Base-by-base conservation (phyloP, 2,329 filamentous ascomycete genomes). In the Aspergillus tanneri region DNA sequence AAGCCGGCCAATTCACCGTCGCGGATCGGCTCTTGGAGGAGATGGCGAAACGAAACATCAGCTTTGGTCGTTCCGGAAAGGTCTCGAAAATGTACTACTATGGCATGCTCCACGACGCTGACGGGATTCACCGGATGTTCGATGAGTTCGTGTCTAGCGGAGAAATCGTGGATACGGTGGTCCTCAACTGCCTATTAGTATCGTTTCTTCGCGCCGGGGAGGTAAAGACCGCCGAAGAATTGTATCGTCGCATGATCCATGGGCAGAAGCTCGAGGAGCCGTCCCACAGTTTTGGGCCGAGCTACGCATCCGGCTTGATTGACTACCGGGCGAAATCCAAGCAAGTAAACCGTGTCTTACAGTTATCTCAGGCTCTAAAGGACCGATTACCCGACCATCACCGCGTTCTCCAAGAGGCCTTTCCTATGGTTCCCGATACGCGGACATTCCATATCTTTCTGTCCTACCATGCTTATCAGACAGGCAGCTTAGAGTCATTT, bases 21-120 rank as follows among this genome's bases (percentile, higher is more conserved):
- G 91, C 90, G 3, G 88, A 96, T 59, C 88, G 89, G 73, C 81
- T 97, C 9, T 83, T 91, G 59, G 77, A 82, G 47, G 91, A 97
- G 71, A 91, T 97, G 85, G 75, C 79, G 41, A 73, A 67, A 11
- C 84, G 93, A 23, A 80, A 81, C 0, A 72, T 92, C 43, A 67
- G 74, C 10, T 84, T 86, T 58, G 88, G 88, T 60, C 86, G 92
- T 12, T 90, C 86, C 64, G 90, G 93, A 56, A 84, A 90, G 54
- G 85, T 91, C 50, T 87, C 84, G 50, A 72, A 91, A 49, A 92
- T 99, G 28, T 87, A 90, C 68, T 95, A 87, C 66, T 85, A 89
- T 59, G 93, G 92, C 1, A 76, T 93, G 47, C 80, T 82, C 58
- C 74, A 81, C 52, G 86, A 96, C 64, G 84, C 86, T 2, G 80